Conservation (phyloP, 2,329 filamentous ascomycete genomes). For the Sporothrix protearum region DNA sequence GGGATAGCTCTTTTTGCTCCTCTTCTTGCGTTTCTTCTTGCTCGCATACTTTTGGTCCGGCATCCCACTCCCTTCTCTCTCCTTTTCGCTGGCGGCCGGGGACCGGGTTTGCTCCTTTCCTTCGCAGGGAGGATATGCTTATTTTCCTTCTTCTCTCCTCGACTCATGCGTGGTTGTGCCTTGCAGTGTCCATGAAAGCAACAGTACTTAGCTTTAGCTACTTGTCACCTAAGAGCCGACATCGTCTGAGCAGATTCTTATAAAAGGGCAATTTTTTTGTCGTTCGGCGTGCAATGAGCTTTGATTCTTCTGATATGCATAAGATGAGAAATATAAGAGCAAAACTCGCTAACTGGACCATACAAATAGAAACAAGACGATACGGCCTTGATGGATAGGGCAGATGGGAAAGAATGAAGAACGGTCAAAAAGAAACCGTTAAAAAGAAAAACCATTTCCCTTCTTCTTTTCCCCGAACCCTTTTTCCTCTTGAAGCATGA, state of each 20-base stretch:
- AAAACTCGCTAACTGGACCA: conserved; percentile 20
- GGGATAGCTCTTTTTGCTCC: neutral
- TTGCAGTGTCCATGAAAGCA: conserved; percentile 21
- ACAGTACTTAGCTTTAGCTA: conserved; percentile 14
- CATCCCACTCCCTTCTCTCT: neutral
- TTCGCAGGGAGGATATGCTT: neutral
- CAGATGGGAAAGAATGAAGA: neutral
- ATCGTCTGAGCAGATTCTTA: conserved; percentile 28
- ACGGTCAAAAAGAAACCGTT: neutral
- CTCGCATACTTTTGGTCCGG: too few relatives aligned
- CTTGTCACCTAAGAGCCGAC: conserved; percentile 30
- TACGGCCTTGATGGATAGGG: neutral
- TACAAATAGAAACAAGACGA: neutral
- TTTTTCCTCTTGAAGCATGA: neutral
- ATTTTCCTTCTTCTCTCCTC: neutral
- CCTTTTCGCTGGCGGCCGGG: too few relatives aligned
- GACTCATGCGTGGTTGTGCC: conserved; percentile 2
- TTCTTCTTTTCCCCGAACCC: neutral
- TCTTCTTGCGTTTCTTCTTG: neutral
- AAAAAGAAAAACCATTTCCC: neutral
- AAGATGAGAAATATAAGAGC: neutral
- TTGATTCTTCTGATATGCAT: conserved; percentile 11
- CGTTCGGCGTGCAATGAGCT: neutral
- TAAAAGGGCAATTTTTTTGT: neutral
- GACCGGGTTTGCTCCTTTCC: neutral